Evolutionary conservation across 345 rosid species (phyloP).

Genomic region (Arabis hirsuta): DNA sequence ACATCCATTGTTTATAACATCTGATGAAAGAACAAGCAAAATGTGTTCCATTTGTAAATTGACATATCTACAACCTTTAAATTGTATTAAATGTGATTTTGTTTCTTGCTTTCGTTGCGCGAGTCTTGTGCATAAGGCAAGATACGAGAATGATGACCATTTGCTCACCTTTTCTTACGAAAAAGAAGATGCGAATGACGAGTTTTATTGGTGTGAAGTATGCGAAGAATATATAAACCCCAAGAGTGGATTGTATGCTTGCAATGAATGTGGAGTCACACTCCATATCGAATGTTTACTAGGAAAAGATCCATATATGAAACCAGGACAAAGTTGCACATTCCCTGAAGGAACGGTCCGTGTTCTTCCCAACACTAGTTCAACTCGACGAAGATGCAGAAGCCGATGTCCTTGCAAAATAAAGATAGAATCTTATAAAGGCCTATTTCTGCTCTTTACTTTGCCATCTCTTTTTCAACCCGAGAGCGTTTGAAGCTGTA

Average conservation of each 20-base stretch:
- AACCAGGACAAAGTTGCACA: neutral
- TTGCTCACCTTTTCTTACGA: neutral
- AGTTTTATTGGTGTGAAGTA: neutral
- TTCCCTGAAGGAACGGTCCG: too few species aligned
- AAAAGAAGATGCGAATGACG: neutral
- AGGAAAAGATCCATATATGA: conserved; percentile 2
- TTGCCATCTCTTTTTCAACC: too few species aligned
- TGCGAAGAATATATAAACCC: conserved; percentile 10
- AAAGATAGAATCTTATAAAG: too few species aligned
- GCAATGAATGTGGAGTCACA: conserved; percentile 4
- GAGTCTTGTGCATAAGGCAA: conserved; percentile 3
- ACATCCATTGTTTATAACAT: too few species aligned
- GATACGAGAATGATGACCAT: conserved; percentile 12
- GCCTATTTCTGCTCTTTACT: too few species aligned
- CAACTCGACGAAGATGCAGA: too few species aligned
- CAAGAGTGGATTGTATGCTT: conserved; percentile 3
- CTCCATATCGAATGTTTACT: conserved; percentile 7
- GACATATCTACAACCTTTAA: neutral
- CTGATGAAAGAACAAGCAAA: too few species aligned
- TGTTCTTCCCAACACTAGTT: too few species aligned
- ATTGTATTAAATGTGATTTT: conserved; percentile 3
- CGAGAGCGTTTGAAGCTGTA: too few species aligned
- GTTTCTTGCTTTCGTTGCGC: conserved; percentile 9
- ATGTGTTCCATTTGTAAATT: too few species aligned
- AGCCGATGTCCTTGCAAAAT: too few species aligned